Evolutionary conservation across 768 basidiomycete species (phyloP).

Genomic region (Tulasnella sp.): DNA sequence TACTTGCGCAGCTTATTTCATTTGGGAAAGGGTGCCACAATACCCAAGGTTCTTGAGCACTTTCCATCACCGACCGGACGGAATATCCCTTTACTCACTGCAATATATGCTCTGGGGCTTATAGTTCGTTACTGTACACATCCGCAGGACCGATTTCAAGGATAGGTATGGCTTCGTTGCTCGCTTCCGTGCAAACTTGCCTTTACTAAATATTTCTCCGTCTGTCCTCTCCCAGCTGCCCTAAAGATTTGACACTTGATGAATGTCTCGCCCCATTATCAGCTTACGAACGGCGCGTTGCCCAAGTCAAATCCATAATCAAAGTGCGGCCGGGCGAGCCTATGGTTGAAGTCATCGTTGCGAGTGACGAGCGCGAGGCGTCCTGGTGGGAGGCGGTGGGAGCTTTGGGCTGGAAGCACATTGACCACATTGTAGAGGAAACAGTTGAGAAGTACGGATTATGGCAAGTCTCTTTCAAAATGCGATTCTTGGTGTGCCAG

Average conservation of each 20-base stretch:
- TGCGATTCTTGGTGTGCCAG: too few relatives aligned
- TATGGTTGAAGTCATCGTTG: constrained; percentile 10
- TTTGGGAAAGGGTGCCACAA: too few relatives aligned
- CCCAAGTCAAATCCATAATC: too few relatives aligned
- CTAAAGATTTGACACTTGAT: constrained; percentile 2
- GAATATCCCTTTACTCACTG: too few relatives aligned
- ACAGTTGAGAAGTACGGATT: constrained; percentile 1
- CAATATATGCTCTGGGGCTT: too few relatives aligned
- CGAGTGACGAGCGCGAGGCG: constrained; percentile 15
- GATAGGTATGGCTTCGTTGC: neutral
- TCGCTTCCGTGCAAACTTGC: neutral
- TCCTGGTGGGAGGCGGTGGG: constrained; percentile 13
- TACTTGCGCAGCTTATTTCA: too few relatives aligned
- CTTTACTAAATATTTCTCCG: too few relatives aligned
- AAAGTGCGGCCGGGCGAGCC: too few relatives aligned
- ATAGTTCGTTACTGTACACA: constrained; percentile 19
- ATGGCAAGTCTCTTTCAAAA: too few relatives aligned
- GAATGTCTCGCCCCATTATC: neutral
- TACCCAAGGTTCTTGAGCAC: too few relatives aligned
- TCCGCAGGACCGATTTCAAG: constrained; percentile 15
- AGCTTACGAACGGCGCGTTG: constrained; percentile 1
- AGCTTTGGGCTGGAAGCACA: constrained; percentile 5
- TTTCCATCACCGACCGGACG: too few relatives aligned
- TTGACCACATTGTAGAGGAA: constrained; percentile 9
- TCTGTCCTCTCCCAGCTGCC: too few relatives aligned